phyloP scores from a whole-genome alignment of 805 yeast genomes.

The Yarrowia hollandica region DNA sequence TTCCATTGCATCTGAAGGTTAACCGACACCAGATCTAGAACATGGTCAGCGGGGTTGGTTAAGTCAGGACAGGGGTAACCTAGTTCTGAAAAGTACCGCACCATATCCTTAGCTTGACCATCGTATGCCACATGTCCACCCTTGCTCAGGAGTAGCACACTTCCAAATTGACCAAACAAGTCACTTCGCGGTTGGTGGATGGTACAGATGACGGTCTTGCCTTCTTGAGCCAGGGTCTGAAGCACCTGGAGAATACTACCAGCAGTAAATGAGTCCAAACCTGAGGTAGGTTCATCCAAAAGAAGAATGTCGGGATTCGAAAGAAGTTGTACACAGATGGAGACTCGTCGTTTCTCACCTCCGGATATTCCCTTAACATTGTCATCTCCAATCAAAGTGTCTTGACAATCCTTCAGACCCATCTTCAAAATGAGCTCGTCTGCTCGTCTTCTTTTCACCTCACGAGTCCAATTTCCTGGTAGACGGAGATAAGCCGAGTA shows the following conservation, averaged over 20 bases:
- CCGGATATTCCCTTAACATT: constrained; percentile 66
- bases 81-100: constrained; percentile 48
- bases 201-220: constrained; percentile 69
- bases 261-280: constrained; percentile 79
- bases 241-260: constrained; percentile 63
- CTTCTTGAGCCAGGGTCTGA: constrained; percentile 53
- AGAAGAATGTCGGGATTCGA: constrained; percentile 70
- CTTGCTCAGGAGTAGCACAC: constrained; percentile 68
- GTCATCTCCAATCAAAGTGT: constrained; percentile 66
- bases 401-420: constrained; percentile 75
- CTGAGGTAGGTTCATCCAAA: constrained; percentile 88
- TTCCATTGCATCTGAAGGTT: constrained; percentile 48
- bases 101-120: constrained; percentile 53
- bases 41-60: constrained; percentile 72
- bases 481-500: constrained; percentile 72
- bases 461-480: constrained; percentile 45
- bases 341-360: constrained; percentile 79
- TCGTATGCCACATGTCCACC: constrained; percentile 72
- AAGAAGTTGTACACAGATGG: constrained; percentile 76
- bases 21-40: constrained; percentile 68
- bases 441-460: constrained; percentile 52
- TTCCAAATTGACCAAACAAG: constrained; percentile 63
- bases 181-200: constrained; percentile 83
- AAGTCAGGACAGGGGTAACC: constrained; percentile 61
- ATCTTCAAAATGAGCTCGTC: constrained; percentile 60